Evolutionary conservation across 2,329 filamentous ascomycete genomes (phyloP), one percentile per base, ranked within the genome.

Genomic region (Botrytis fabae): DNA sequence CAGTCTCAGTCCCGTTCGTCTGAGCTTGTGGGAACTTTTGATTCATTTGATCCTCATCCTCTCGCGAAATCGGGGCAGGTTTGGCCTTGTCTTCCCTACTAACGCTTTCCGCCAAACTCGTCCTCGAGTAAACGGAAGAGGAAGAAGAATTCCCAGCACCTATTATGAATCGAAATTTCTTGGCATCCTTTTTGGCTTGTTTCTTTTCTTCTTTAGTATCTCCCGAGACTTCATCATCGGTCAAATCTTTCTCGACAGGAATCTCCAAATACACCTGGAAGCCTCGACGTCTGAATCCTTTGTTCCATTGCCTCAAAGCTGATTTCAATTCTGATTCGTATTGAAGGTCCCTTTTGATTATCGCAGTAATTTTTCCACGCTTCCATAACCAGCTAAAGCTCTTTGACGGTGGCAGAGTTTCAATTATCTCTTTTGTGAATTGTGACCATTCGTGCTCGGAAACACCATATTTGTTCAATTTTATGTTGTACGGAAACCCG

Each of bases 201-300:
- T 75, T 74, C 9, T 66, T 40, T n/a, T 69, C 72, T 54, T 72
- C 70, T 48, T 63, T 69, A 1, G 48, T 69, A 38, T 60, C 63
- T 4, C 59, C 54, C 12, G 66, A 40, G 2, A 69, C 65, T 48
- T 69, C 65, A 32, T 71, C 68, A 38, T 72, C 70, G 32, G 14
- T 48, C 32, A 69, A 38, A 22, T 44, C 63, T 22, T 72, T 70
- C n/a, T 73, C 66, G 7, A 62, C 65, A 1, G 78, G 78, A 9
- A 77, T 51, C 48, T 78, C 77, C 14, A 79, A 62, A 74, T 76
- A 78, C 5, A 75, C 75, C 32, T 76, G 73, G 46, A 79, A 77
- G 1, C 78, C 77, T 42, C 73, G 73, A n/a, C 74, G 59, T 35
- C 46, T 28, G 42, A 78, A 79, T 18, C 68, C 71, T 42, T 76